Evolutionary conservation across 2,329 filamentous ascomycete species (phyloP), one percentile per base, ranked within the genome.

Genomic region (Sporothrix phasma): DNA sequence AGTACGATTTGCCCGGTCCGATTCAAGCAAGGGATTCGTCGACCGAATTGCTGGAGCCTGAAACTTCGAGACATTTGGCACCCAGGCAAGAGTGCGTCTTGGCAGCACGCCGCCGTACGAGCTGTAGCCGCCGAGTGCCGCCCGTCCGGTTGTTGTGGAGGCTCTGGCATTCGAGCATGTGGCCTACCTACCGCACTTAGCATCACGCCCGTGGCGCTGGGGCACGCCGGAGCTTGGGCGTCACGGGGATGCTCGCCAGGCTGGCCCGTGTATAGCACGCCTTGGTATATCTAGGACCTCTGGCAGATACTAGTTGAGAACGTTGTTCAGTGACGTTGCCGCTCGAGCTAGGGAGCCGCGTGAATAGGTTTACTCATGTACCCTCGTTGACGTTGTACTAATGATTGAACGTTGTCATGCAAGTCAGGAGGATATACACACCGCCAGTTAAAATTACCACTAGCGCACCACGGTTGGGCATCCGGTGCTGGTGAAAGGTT

Each of bases 141-240:
- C 79, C 77, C 67, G 76, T 75, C 69, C 79, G 78, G 70, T 79
- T 73, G 69, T 77, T 75, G 70, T 79, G 73, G 71, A 82, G 82
- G 66, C 82, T 82, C 79, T 90, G 81, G 85, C 90, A 94, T 92
- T 72, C 89, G 91, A 71, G 94, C 93, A 97, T 97, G 84, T 97
- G 94, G 66, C 94, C 94, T 70, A 92, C 84, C 81, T 96, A 68
- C 92, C 92, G 79, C 94, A 99, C 88, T 97, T 97, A 97, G 86
- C 92, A 96, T 96, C 88, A 70, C 82, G 64, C 78, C 75, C 68
- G 78, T 75, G 76, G 69, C 76, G 76, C 64, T 29, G 34, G 54
- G 46, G 54, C 47, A 66, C 76, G 62, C 79, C 79, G 67, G 78
- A 79, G 64, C 81, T 79, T 75, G 78, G 85, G 80, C 89, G 74